These are phyloP conservation scores for Brassica carinata DNA, from an alignment of 345 rosid species.

Conservation along the genomic window DNA sequence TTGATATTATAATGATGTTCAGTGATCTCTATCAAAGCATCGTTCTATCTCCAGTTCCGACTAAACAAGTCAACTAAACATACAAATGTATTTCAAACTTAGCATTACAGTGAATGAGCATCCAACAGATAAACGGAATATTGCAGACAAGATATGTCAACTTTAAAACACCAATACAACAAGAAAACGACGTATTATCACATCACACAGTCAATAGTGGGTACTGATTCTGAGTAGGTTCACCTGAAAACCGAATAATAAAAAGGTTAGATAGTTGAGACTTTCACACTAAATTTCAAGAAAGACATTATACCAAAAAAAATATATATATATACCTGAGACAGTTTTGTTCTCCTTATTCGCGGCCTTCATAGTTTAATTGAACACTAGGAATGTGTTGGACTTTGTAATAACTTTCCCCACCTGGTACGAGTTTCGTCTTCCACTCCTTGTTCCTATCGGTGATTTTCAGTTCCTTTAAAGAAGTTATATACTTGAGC, in stretches of 20 bases:
- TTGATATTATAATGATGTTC: too few relatives aligned
- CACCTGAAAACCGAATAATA: background rate
- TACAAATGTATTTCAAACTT: background rate
- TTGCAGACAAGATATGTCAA: background rate
- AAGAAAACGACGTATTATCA: background rate
- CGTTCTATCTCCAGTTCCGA: too few relatives aligned
- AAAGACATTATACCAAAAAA: background rate
- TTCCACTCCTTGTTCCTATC: background rate
- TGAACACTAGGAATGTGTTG: constrained; percentile 22
- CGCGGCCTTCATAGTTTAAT: background rate
- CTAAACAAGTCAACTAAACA: background rate
- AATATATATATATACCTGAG: background rate
- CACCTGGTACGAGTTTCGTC: background rate
- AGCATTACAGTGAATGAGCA: too few relatives aligned
- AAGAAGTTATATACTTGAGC: too few relatives aligned
- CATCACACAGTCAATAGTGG: background rate
- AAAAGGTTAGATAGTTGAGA: too few relatives aligned
- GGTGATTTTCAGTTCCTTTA: background rate
- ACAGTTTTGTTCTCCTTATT: background rate
- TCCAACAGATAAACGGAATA: background rate
- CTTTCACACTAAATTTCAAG: constrained; percentile 37
- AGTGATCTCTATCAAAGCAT: too few relatives aligned
- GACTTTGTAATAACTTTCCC: constrained; percentile 15
- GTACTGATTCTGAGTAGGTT: background rate
- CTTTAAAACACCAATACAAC: background rate